Percentiles rank a stretch among this genome's conserved stretches.
phyloP scores from a whole-genome alignment of 768 basidiomycete species.

The Pleurotus djamor region DNA sequence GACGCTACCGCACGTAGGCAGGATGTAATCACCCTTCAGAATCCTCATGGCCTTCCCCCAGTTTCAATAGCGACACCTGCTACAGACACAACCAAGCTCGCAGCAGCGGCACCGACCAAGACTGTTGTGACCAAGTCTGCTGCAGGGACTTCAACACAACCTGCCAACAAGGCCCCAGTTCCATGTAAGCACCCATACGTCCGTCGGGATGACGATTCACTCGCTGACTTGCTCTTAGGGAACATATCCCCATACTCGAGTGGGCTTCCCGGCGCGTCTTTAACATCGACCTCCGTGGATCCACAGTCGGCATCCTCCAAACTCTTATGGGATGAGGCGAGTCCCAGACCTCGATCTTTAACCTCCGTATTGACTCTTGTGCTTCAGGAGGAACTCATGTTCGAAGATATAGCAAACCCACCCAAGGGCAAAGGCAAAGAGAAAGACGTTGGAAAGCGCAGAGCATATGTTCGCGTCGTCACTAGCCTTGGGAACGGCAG shows the following conservation, averaged over 20 bases:
- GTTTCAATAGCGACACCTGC: slow-evolving; percentile 38
- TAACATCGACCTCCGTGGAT: slow-evolving; percentile 91
- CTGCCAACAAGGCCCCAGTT: slow-evolving; percentile 46
- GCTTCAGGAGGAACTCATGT: slow-evolving; percentile 91
- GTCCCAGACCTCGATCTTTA: slow-evolving; percentile 12
- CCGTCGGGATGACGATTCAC: neutral
- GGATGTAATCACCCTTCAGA: slow-evolving; percentile 94
- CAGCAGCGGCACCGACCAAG: slow-evolving; percentile 24
- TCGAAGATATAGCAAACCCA: slow-evolving; percentile 84
- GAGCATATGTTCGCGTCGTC: slow-evolving; percentile 94
- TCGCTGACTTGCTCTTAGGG: slow-evolving; percentile 42
- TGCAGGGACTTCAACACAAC: slow-evolving; percentile 23
- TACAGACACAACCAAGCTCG: slow-evolving; percentile 21
- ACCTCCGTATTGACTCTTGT: neutral
- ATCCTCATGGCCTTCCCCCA: slow-evolving; percentile 76
- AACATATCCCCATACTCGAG: slow-evolving; percentile 90
- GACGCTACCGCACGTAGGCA: slow-evolving; percentile 39
- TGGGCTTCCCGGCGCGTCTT: slow-evolving; percentile 86
- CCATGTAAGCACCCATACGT: slow-evolving; percentile 53
- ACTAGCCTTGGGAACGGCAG: slow-evolving; percentile 89
- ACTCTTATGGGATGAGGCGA: slow-evolving; percentile 91
- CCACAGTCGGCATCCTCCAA: slow-evolving; percentile 68
- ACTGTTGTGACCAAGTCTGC: slow-evolving; percentile 30
- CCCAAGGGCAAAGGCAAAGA: slow-evolving; percentile 88
- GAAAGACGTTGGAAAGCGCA: slow-evolving; percentile 86